Evolutionary conservation across 106 monocot genomes (phyloP), one percentile per base, ranked within the genome.

Genomic region (Platanthera zijinensis): DNA sequence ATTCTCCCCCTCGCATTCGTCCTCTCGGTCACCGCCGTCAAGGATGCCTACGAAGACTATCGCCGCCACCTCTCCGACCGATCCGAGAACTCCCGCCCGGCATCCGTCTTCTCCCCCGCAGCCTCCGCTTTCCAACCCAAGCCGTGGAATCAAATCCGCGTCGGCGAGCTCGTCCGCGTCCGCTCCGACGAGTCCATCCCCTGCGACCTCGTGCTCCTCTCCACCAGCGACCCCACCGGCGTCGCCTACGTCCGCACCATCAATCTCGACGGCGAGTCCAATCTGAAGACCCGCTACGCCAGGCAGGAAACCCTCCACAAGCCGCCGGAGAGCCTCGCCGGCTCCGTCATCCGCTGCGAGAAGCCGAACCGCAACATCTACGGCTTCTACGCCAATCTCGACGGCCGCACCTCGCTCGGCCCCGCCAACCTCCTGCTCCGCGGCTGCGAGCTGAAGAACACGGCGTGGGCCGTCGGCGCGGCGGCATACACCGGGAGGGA

Each of bases 211-310:
- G 93, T 89, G 22, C 71, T 96, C 3, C 87, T 96, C 17, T 76
- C 90, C 73, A 96, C 96, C 49, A 89, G 89, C 75, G 96, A 96
- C 52, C 91, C 93, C 66, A 89, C 93, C 49, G 96, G 96, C 49
- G 87, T 91, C 4, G 91, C 96, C 57, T 93, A 96, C 78, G 76
- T 96, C 51, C 96, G 90, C 78, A 96, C 96, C 76, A 89, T 91
- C 67, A 96, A 96, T 62, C 83, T 96, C 21, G 96, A 96, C 76
- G 96, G 96, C 49, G 96, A 96, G 81, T 96, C 96, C 14, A 96
- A 96, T 57, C 90, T 96, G 75, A 96, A 96, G 79, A 93, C 93
- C 18, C 82, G 96, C 57, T 93, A 93, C 75, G 96, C 96, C 18
- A 93, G 86, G 82, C 82, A 81, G 45, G 84, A 87, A 74, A 88